Conservation (phyloP, 257 asterid species). For the Cordia subcordata region DNA sequence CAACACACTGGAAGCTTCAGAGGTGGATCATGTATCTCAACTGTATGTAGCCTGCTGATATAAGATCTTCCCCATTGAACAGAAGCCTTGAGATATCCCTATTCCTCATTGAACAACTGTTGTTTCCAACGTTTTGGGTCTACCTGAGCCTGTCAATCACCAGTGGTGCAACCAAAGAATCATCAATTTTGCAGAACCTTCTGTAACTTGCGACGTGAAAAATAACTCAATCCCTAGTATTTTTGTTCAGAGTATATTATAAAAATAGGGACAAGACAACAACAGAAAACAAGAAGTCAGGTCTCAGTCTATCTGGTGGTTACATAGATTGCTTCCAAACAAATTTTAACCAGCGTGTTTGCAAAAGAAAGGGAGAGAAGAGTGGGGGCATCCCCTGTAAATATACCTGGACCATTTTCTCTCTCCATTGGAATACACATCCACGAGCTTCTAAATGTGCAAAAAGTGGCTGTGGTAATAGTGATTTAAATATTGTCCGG, state of each 20-base stretch:
- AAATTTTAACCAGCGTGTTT: no score
- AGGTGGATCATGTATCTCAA: no score
- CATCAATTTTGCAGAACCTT: no score
- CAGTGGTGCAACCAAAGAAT: background rate
- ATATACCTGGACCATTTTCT: conserved; percentile 60
- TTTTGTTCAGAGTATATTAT: background rate
- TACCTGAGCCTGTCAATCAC: conserved; percentile 53
- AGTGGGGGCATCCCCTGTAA: background rate
- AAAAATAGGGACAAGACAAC: no score
- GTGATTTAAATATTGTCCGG: conserved; percentile 49
- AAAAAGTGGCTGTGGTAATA: conserved; percentile 49
- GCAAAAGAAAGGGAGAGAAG: no score
- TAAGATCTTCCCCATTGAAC: background rate
- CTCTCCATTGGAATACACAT: conserved; percentile 71
- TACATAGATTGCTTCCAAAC: no score
- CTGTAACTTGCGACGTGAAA: background rate
- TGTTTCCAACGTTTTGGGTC: conserved; percentile 78
- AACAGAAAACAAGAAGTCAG: no score
- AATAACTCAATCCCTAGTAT: no score
- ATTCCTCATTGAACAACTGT: conserved; percentile 41
- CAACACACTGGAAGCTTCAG: no score
- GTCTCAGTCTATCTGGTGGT: no score
- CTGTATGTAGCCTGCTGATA: no score
- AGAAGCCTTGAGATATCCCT: conserved; percentile 4
- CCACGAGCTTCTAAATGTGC: conserved; percentile 79